Evolutionary conservation across 495 filamentous ascomycete genomes (phyloP).

Genomic region (Bathelium albidoporum): DNA sequence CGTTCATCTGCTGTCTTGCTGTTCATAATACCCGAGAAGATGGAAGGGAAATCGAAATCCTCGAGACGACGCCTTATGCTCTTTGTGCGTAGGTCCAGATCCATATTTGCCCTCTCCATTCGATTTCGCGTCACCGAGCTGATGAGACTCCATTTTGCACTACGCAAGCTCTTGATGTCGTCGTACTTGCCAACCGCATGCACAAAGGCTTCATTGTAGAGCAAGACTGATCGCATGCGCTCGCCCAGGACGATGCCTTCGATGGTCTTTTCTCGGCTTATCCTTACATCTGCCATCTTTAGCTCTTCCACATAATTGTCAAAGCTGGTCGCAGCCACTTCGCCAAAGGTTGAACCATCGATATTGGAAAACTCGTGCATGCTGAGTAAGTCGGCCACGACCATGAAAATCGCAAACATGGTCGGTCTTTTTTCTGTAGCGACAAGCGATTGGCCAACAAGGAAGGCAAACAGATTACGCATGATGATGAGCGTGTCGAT

Average conservation of each 20-base stretch:
- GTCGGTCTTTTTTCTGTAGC: slow-evolving; percentile 57
- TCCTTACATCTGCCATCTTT: slow-evolving; percentile 64
- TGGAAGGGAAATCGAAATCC: slow-evolving; percentile 79
- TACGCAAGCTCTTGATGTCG: slow-evolving; percentile 55
- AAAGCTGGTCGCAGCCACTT: slow-evolving; percentile 66
- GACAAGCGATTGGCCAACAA: slow-evolving; percentile 70
- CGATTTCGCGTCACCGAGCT: slow-evolving; percentile 62
- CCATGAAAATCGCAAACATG: slow-evolving; percentile 64
- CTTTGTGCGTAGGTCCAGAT: slow-evolving; percentile 58
- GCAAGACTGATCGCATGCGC: slow-evolving; percentile 63
- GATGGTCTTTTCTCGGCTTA: slow-evolving; percentile 79
- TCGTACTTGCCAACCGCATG: slow-evolving; percentile 89
- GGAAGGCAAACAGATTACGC: slow-evolving; percentile 85
- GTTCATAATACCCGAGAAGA: slow-evolving; percentile 81
- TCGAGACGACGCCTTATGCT: slow-evolving; percentile 58
- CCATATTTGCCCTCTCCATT: slow-evolving; percentile 69
- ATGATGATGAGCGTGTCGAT: slow-evolving; percentile 60
- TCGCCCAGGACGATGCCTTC: slow-evolving; percentile 84
- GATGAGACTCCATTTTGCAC: slow-evolving; percentile 58
- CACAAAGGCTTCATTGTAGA: slow-evolving; percentile 86
- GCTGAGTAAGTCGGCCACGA: slow-evolving; percentile 56
- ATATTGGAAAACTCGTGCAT: slow-evolving; percentile 69
- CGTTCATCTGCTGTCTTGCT: slow-evolving; percentile 62
- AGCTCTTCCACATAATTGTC: slow-evolving; percentile 66
- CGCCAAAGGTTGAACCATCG: slow-evolving; percentile 74